These are phyloP conservation scores for Volvox africanus DNA, from an alignment of 139 green algal species.

Conservation along the genomic window DNA sequence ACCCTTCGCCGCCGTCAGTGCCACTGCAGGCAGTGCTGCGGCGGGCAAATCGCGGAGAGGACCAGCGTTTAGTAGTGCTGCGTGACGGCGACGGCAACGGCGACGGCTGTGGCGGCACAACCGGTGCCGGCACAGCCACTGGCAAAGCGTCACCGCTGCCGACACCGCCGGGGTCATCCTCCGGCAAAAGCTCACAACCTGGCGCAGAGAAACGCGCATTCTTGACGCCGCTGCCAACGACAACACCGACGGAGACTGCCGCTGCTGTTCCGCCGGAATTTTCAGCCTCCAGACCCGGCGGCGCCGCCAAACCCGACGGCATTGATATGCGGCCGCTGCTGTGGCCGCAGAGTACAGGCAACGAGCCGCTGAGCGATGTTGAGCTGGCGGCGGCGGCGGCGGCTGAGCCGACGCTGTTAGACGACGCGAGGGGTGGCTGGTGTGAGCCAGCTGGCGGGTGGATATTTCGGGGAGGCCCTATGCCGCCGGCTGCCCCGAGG, in stretches of 20 bases:
- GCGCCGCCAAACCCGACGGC: neutral
- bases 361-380: neutral
- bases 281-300: neutral
- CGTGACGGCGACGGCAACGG: neutral
- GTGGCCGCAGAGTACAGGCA: neutral
- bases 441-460: neutral
- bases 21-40: neutral
- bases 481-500: too few species aligned
- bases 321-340: slow-evolving; percentile 11
- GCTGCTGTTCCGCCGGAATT: neutral
- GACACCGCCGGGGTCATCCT: neutral
- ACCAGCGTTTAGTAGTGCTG: neutral
- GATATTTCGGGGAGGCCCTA: neutral
- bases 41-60: neutral
- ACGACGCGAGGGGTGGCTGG: neutral
- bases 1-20: neutral
- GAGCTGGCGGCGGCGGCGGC: neutral
- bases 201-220: neutral
- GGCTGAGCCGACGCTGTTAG: neutral
- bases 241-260: neutral
- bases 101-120: neutral
- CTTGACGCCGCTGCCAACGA: neutral
- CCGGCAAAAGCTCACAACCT: neutral
- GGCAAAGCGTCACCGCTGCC: neutral
- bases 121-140: neutral